These are phyloP conservation scores for Atkinsonella hypoxylon DNA, from an alignment of 2,329 filamentous ascomycete genomes.

Conservation along the genomic window DNA sequence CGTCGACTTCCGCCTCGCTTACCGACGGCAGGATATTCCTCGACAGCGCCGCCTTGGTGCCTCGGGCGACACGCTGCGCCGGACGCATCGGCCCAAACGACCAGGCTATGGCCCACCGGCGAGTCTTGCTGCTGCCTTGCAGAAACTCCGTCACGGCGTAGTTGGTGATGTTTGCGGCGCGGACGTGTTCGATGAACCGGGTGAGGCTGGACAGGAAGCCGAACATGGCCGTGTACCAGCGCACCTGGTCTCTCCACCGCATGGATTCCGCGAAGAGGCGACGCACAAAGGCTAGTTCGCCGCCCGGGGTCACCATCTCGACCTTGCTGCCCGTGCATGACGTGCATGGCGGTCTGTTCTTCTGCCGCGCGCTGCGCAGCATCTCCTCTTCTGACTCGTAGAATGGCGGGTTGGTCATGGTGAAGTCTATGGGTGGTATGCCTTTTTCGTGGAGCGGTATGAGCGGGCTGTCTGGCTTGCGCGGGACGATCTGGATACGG, in stretches of 20 bases:
- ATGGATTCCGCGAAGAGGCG: slow-evolving; percentile 62
- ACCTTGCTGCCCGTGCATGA: slow-evolving; percentile 64
- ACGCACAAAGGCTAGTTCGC: slow-evolving; percentile 63
- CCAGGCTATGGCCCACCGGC: slow-evolving; percentile 83
- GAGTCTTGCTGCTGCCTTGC: slow-evolving; percentile 63
- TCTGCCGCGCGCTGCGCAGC: slow-evolving; percentile 48
- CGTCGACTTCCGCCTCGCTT: slow-evolving; percentile 28
- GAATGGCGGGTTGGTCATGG: slow-evolving; percentile 93
- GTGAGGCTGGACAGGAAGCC: slow-evolving; percentile 65
- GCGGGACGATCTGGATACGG: slow-evolving; percentile 52
- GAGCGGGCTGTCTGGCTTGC: slow-evolving; percentile 38
- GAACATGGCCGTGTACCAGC: slow-evolving; percentile 89
- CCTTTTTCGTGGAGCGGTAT: slow-evolving; percentile 49
- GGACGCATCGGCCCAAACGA: slow-evolving; percentile 63
- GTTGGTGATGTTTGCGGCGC: slow-evolving; percentile 51
- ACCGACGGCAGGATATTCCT: slow-evolving; percentile 30
- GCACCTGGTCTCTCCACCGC: slow-evolving; percentile 44
- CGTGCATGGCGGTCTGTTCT: slow-evolving; percentile 56
- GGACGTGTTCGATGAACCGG: slow-evolving; percentile 46
- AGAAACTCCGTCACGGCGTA: slow-evolving; percentile 73
- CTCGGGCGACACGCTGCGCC: slow-evolving; percentile 30
- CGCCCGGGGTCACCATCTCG: slow-evolving; percentile 78
- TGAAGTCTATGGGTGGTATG: slow-evolving; percentile 55
- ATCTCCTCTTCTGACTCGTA: slow-evolving; percentile 67
- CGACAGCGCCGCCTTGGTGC: slow-evolving; percentile 26